Evolutionary conservation across 495 filamentous ascomycete species (phyloP).

Genomic region (Podospora sp.): DNA sequence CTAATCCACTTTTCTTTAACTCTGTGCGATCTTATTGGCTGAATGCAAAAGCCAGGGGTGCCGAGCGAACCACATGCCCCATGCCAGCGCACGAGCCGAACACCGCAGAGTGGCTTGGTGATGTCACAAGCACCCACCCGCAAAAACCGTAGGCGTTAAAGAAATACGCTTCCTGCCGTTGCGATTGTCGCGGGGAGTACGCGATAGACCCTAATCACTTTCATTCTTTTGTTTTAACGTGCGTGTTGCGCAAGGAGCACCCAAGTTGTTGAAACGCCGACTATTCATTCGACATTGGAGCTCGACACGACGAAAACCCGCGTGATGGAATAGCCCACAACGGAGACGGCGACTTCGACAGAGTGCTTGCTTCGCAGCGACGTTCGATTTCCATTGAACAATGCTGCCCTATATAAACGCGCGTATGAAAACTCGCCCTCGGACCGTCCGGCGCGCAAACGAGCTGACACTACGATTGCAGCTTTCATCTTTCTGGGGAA

Average conservation of each 20-base stretch:
- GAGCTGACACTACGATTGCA: conserved; percentile 46
- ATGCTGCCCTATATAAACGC: conserved; percentile 90
- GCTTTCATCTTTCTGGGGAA: conserved; percentile 70
- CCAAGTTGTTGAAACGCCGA: not conserved
- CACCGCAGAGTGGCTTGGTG: conserved; percentile 16
- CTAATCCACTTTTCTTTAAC: too few species aligned
- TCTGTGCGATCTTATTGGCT: too few species aligned
- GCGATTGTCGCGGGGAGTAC: not conserved
- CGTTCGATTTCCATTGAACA: conserved; percentile 14
- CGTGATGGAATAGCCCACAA: conserved; percentile 6
- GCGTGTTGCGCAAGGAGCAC: not conserved
- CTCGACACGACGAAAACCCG: not conserved
- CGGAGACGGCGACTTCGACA: not conserved
- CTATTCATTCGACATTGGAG: not conserved
- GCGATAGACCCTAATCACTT: not conserved
- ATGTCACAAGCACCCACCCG: conserved; percentile 25
- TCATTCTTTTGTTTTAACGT: not conserved
- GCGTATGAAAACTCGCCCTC: conserved; percentile 54
- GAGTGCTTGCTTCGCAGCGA: conserved; percentile 7
- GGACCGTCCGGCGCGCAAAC: conserved; percentile 3
- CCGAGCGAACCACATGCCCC: conserved; percentile 15
- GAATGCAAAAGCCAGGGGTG: not conserved
- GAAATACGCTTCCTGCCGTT: not conserved
- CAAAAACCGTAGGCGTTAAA: not conserved
- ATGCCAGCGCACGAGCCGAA: conserved; percentile 1